Evolutionary conservation across 352 stramenopile species (phyloP), one percentile per base, ranked within the genome.

Genomic region (Blastocystis sp.): DNA sequence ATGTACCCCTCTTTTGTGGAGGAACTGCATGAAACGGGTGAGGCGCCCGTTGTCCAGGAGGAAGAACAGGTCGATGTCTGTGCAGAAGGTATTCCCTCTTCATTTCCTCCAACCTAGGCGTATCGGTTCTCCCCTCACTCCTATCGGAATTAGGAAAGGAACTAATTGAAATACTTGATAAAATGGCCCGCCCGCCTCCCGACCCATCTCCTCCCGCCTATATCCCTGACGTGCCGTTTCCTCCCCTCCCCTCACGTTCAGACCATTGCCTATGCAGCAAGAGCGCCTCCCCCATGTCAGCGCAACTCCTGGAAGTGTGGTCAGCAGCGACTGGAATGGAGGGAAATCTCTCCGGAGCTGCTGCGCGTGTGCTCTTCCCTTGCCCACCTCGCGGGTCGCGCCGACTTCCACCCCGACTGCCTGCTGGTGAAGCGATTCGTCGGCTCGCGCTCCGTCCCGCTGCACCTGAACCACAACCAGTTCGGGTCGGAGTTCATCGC

Each of bases 401-500:
- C 43, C 45, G 21, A 11, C 23, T 66, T 59, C 52, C 19, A 5
- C 17, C 48, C 40, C 34, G 40, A 66, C 61, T 66, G 52, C 45
- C 52, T 84, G n/a, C 17, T 84, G 21, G 38, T 84, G 17, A 66
- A 43, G 21, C 56, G 21, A 14, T 84, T 84, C 17, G 4, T 34
- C 19, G 52, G 74, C 7, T 28, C 67, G 5, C 21, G 17, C 14
- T 38, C 53, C 19, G 34, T 69, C 17, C 74, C 74, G 3, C 9
- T 84, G 2, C 60, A 43, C 52, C 56, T 84, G 17, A 59, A 84
- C 38, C 74, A 84, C 61, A 43, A 66, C 61, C 28, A 41, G n/a
- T 84, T 84, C 53, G 53, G 17, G n/a, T 45, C 45, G 11, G n/a
- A 45, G 41, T 38, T 41, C 40, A 43, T 56, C 5, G 74, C 52